Conservation (phyloP, 148 eudicot species). For the Bassia scoparia region DNA sequence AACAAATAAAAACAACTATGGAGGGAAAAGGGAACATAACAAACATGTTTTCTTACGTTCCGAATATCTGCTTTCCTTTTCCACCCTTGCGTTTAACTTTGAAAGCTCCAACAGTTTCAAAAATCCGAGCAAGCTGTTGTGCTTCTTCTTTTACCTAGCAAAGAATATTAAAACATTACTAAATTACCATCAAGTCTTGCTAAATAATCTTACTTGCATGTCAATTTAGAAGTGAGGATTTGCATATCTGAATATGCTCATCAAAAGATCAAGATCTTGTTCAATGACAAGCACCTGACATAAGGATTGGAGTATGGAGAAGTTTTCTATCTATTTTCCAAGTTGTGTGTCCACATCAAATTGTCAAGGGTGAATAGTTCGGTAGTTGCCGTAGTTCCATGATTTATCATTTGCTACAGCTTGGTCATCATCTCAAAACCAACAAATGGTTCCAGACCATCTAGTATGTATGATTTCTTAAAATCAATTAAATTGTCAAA, state of each 20-base stretch:
- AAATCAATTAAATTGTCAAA: not conserved
- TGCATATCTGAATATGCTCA: not conserved
- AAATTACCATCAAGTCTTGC: not conserved
- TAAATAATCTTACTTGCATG: not conserved
- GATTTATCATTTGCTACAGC: no score
- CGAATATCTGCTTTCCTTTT: conserved; percentile 89
- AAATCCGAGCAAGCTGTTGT: conserved; percentile 72
- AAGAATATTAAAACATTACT: conserved; percentile 7
- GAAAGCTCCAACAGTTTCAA: conserved; percentile 90
- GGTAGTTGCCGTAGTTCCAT: no score
- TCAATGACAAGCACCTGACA: not conserved
- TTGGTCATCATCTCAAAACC: no score
- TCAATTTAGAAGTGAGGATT: not conserved
- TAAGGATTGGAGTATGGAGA: not conserved
- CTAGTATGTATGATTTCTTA: not conserved
- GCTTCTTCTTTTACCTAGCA: conserved; percentile 87
- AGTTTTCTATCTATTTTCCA: not conserved
- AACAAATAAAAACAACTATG: not conserved
- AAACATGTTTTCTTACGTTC: conserved; percentile 39
- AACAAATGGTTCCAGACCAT: no score
- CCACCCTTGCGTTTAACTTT: conserved; percentile 89
- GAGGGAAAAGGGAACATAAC: not conserved
- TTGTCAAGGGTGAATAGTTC: not conserved
- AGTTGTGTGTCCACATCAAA: not conserved
- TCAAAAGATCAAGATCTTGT: not conserved